These are phyloP conservation scores for Lachnellula cervina DNA, from an alignment of 2,329 filamentous ascomycete species.

Conservation along the genomic window DNA sequence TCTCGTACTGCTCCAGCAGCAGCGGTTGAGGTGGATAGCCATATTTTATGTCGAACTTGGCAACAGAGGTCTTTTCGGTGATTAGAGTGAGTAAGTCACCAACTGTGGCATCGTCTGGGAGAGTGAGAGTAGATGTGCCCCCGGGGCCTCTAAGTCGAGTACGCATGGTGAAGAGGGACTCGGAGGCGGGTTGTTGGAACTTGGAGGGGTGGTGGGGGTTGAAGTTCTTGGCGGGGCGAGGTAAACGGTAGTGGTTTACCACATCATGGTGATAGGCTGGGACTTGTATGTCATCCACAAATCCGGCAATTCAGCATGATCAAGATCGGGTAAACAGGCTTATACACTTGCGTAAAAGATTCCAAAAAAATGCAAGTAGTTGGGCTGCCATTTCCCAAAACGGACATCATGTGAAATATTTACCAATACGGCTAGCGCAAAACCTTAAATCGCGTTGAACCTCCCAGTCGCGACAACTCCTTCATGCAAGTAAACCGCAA, in stretches of 20 bases:
- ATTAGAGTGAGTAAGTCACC: conserved; percentile 57
- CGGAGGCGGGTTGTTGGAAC: not conserved
- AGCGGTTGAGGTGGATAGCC: conserved; percentile 76
- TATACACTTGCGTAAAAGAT: too few species aligned
- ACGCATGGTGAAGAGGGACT: conserved; percentile 48
- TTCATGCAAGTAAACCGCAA: not conserved
- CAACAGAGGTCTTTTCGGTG: conserved; percentile 57
- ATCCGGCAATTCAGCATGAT: not conserved
- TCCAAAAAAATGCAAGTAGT: too few species aligned
- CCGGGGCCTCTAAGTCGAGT: conserved; percentile 70
- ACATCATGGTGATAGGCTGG: not conserved
- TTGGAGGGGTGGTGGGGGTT: not conserved
- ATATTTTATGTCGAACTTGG: conserved; percentile 71
- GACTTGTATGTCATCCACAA: not conserved
- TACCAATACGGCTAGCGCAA: too few species aligned
- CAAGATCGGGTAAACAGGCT: not conserved
- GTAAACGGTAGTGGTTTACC: too few species aligned
- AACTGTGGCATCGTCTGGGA: conserved; percentile 65
- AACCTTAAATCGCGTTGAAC: too few species aligned
- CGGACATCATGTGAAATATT: too few species aligned
- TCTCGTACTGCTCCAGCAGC: conserved; percentile 47
- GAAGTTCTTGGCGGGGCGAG: not conserved
- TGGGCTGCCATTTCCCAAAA: too few species aligned
- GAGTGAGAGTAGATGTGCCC: conserved; percentile 64
- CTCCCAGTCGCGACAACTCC: not conserved